Conservation (phyloP, 495 filamentous ascomycete species). For the Tuber magnatum region DNA sequence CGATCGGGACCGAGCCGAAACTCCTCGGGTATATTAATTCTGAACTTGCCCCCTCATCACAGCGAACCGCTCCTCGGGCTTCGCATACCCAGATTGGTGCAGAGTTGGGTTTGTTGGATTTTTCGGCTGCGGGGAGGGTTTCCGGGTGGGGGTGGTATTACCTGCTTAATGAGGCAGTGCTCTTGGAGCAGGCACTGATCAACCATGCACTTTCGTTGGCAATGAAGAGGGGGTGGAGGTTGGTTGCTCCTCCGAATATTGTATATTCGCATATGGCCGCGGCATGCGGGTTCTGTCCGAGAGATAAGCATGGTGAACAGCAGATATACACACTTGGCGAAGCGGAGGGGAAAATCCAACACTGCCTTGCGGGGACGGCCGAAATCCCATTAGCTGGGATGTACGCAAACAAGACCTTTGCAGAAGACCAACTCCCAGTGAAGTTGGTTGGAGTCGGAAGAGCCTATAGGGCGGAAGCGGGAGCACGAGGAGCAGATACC, state of each 20-base stretch:
- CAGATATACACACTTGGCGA: slow-evolving; percentile 66
- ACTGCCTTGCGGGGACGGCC: slow-evolving; percentile 71
- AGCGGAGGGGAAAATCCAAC: slow-evolving; percentile 15
- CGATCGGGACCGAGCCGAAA: slow-evolving; percentile 55
- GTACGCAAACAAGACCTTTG: slow-evolving; percentile 65
- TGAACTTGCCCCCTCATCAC: slow-evolving; percentile 48
- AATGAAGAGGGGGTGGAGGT: slow-evolving; percentile 54
- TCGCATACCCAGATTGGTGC: slow-evolving; percentile 81
- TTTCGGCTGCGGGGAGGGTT: slow-evolving; percentile 64
- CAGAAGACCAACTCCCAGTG: slow-evolving; percentile 58
- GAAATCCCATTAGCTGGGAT: slow-evolving; percentile 92
- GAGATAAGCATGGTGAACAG: slow-evolving; percentile 82
- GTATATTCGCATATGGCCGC: slow-evolving; percentile 85
- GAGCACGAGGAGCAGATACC: slow-evolving; percentile 75
- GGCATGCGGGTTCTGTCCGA: slow-evolving; percentile 87
- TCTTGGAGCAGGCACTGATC: slow-evolving; percentile 88
- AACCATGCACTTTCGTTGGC: slow-evolving; percentile 64
- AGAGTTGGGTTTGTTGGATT: slow-evolving; percentile 75
- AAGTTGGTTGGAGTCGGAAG: slow-evolving; percentile 76
- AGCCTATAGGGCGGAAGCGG: slow-evolving; percentile 91
- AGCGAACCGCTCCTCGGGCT: slow-evolving; percentile 45
- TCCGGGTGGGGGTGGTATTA: slow-evolving; percentile 98
- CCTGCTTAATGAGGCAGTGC: slow-evolving; percentile 75
- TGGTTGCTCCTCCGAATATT: slow-evolving; percentile 76
- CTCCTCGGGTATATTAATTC: slow-evolving; percentile 68